Evolutionary conservation across 75 land plant genomes (phyloP), one percentile per base, ranked within the genome.

Genomic region (Azolla pinnata): DNA sequence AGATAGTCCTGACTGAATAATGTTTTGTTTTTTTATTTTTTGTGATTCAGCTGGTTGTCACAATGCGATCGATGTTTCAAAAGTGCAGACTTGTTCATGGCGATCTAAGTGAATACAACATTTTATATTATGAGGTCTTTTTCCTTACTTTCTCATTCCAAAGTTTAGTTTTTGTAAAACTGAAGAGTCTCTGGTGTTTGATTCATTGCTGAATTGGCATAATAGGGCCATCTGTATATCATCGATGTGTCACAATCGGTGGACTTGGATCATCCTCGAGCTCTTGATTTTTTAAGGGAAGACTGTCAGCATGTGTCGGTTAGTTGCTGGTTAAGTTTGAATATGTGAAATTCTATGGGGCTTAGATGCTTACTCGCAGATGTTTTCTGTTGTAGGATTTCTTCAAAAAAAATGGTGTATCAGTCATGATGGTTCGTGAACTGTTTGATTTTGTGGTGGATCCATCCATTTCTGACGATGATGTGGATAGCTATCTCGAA

Each of bases 171-270:
- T n/a, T n/a, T n/a, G n/a, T n/a, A n/a, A n/a, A n/a, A n/a, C n/a
- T 19, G 44, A 42, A 42, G 44, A 10, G n/a, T n/a, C n/a, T n/a
- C n/a, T n/a, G n/a, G n/a, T n/a, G n/a, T n/a, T n/a, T n/a, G n/a
- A n/a, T n/a, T n/a, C n/a, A n/a, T n/a, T n/a, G n/a, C n/a, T n/a
- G n/a, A n/a, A n/a, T n/a, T n/a, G n/a, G n/a, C n/a, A n/a, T 59
- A 18, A 9, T 75, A 92, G 97, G 97, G 86, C 29, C 97, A 92
- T 68, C 69, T 88, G 58, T 88, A 88, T 42, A 81, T 85, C 27
- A 92, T 92, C 60, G 97, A 92, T 75, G 97, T 87, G 33, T 92
- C 97, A 19, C 97, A 92, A 65, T 80, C 93, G 18, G 97, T 92
- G 56, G 97, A 92, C 45, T 77, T 87, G 27, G 97, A 92, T 72